phyloP scores from a whole-genome alignment of 148 eudicot species.

The Agrostemma githago region DNA sequence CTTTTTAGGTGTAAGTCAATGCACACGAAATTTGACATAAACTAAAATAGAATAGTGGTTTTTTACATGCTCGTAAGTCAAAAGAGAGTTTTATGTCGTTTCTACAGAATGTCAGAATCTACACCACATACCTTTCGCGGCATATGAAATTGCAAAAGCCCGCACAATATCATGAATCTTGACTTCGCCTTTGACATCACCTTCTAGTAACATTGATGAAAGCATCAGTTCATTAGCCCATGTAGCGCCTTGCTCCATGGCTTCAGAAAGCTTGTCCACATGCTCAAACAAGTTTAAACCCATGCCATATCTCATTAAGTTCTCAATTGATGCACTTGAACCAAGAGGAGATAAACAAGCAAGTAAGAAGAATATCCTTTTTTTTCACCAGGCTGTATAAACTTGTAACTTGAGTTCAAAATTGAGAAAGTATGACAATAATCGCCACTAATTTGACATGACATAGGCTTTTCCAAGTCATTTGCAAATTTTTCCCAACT shows the following conservation, averaged over 20 bases:
- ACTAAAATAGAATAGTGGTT: too few relatives aligned
- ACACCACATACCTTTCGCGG: not conserved
- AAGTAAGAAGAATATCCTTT: constrained; percentile 10
- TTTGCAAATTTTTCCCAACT: not conserved
- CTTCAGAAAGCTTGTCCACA: constrained; percentile 3
- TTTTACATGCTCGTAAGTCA: too few relatives aligned
- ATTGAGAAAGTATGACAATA: not conserved
- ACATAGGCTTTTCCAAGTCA: constrained; percentile 5
- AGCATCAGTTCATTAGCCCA: constrained; percentile 3
- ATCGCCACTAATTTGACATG: not conserved
- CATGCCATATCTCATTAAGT: constrained; percentile 11
- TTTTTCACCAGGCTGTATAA: not conserved
- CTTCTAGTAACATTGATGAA: constrained; percentile 4
- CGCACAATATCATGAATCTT: constrained; percentile 7
- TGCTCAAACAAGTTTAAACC: constrained; percentile 4
- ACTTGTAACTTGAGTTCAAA: not conserved
- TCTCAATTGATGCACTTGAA: not conserved
- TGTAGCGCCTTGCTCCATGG: not conserved
- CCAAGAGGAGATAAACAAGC: constrained; percentile 11
- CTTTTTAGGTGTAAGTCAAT: too few relatives aligned
- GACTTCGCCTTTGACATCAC: not conserved
- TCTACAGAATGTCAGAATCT: too few relatives aligned
- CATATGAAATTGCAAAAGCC: not conserved
- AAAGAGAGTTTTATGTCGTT: too few relatives aligned
- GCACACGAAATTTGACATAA: too few relatives aligned